Conservation (phyloP, 306 rosid species). For the Trichosanthes cucumerina region DNA sequence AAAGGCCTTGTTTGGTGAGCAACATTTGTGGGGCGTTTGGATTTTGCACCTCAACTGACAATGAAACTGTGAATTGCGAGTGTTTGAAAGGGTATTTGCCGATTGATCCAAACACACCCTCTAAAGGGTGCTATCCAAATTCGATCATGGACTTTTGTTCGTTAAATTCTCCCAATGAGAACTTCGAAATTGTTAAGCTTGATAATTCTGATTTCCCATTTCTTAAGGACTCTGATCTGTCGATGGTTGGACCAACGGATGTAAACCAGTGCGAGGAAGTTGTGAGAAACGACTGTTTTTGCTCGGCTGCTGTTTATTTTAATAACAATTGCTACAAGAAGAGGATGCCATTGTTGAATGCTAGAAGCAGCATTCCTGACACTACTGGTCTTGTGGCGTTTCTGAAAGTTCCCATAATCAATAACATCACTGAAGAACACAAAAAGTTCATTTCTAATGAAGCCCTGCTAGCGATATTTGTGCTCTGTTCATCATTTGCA, state of each 20-base stretch:
- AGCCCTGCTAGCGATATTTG: not conserved
- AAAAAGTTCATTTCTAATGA: not conserved
- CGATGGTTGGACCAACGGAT: not conserved
- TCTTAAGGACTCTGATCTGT: not conserved
- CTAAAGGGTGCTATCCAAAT: conserved; percentile 29
- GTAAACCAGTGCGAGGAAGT: conserved; percentile 16
- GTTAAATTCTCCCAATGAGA: not conserved
- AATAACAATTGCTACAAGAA: conserved; percentile 14
- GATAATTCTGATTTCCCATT: conserved; percentile 18
- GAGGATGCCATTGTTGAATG: conserved; percentile 20
- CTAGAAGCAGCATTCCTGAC: not conserved
- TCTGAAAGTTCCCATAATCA: not conserved
- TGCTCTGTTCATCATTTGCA: not conserved
- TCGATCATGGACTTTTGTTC: conserved; percentile 24
- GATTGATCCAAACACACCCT: conserved; percentile 20
- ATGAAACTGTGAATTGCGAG: not conserved
- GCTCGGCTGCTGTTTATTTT: conserved; percentile 18
- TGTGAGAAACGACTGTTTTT: conserved; percentile 22
- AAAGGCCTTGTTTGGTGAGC: conserved; percentile 24
- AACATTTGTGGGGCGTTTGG: conserved; percentile 33
- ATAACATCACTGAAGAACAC: not conserved
- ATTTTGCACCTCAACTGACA: conserved; percentile 23
- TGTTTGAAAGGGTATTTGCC: conserved; percentile 29
- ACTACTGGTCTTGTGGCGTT: not conserved
- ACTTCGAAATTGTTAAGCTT: conserved; percentile 1